phyloP scores from a whole-genome alignment of 441 rosid species.

The Omphalea diandra region DNA sequence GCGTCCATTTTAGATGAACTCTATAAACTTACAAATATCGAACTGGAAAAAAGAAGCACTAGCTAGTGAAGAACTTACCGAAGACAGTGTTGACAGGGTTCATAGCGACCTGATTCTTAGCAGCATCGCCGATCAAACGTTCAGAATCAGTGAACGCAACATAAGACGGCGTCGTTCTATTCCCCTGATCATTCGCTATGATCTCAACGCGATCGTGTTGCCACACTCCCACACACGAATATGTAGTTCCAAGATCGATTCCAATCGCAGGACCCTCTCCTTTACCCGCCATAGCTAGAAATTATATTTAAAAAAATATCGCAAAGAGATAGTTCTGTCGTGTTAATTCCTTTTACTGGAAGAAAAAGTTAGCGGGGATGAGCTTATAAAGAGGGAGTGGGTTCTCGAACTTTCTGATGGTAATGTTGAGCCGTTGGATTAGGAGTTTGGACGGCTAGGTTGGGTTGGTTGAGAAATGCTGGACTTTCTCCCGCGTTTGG shows the following conservation, averaged over 20 bases:
- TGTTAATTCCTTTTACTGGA: no score
- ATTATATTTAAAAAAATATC: not conserved
- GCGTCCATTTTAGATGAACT: not conserved
- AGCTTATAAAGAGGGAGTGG: conserved; percentile 17
- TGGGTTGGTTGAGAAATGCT: not conserved
- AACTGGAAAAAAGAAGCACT: not conserved
- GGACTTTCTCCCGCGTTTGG: conserved; percentile 4
- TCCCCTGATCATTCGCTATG: conserved; percentile 58
- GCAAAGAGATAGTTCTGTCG: not conserved
- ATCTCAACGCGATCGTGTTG: conserved; percentile 66
- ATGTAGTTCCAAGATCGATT: conserved; percentile 54
- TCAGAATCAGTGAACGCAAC: conserved; percentile 57
- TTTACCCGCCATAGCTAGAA: conserved; percentile 39
- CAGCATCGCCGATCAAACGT: conserved; percentile 50
- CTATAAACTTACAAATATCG: not conserved
- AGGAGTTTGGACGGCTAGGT: not conserved
- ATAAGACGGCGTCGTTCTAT: conserved; percentile 55
- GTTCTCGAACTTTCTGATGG: conserved; percentile 28
- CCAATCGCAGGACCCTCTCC: conserved; percentile 65
- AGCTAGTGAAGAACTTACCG: conserved; percentile 25
- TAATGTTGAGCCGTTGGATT: conserved; percentile 28
- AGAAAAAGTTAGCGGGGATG: no score
- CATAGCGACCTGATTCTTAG: conserved; percentile 61
- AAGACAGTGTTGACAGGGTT: conserved; percentile 57
- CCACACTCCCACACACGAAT: conserved; percentile 61